A percentile compares a stretch with the other conserved stretches of the same genome.
These are phyloP conservation scores for Harringtonia lauricola DNA, from an alignment of 2,329 filamentous ascomycete genomes.

Conservation along the genomic window DNA sequence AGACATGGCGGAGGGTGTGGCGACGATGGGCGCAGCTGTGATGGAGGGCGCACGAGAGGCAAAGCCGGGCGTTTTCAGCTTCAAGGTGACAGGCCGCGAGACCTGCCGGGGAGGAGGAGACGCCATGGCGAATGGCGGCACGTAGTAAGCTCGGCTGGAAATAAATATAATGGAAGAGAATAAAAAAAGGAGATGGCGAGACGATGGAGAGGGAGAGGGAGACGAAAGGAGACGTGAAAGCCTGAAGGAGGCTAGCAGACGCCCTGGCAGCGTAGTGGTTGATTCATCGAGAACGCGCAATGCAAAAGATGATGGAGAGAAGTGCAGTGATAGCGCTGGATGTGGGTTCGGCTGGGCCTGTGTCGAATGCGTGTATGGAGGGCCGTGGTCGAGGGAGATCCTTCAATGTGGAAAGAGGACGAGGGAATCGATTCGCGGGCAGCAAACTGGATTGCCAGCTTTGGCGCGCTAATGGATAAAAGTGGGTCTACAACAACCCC, in stretches of 20 bases:
- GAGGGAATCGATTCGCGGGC: too few species aligned
- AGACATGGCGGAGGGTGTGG: conserved; percentile 10
- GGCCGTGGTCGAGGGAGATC: too few species aligned
- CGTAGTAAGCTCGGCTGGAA: not conserved
- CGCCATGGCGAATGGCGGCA: conserved; percentile 3
- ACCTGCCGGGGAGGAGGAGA: conserved; percentile 10
- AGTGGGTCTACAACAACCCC: too few species aligned
- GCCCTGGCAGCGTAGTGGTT: not conserved
- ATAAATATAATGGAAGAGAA: not conserved
- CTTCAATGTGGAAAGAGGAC: too few species aligned
- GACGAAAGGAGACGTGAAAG: not conserved
- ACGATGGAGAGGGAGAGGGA: not conserved
- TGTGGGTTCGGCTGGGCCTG: too few species aligned
- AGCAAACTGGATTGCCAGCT: too few species aligned
- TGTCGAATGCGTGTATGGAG: too few species aligned
- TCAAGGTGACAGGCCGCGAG: conserved; percentile 10
- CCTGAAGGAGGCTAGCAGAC: not conserved
- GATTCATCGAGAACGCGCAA: not conserved
- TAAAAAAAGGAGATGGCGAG: not conserved
- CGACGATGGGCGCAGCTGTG: conserved; percentile 7
- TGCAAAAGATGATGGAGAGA: not conserved
- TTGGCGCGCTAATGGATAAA: too few species aligned
- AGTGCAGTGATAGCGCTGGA: not conserved
- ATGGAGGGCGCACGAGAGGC: conserved; percentile 1
- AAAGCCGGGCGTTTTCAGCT: conserved; percentile 8